Evolutionary conservation across 2,329 filamentous ascomycete species (phyloP).

Genomic region (Mollisiaceae sp.): DNA sequence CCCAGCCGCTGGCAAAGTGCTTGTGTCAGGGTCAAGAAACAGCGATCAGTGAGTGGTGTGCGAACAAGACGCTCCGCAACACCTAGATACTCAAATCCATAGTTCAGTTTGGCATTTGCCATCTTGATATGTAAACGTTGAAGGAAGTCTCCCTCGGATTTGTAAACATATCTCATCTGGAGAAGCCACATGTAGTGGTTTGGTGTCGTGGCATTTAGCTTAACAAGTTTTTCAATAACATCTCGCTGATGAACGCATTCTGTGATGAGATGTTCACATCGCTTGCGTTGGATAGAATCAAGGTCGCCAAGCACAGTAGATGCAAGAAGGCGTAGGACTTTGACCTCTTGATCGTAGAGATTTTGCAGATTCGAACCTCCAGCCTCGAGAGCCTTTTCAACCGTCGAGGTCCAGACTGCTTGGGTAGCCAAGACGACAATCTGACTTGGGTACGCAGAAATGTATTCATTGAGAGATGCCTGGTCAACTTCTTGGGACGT

Average conservation of each 20-base stretch:
- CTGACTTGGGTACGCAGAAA: conserved; percentile 85
- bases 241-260: conserved; percentile 99
- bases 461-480: conserved; percentile 76
- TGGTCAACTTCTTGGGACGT: conserved; percentile 72
- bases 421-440: conserved; percentile 95
- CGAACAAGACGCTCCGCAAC: conserved; percentile 95
- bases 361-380: conserved; percentile 72
- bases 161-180: conserved; percentile 96
- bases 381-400: conserved; percentile 75
- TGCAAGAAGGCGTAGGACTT: conserved; percentile 84
- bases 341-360: conserved; percentile 82
- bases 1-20: conserved; percentile 93
- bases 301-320: conserved; percentile 89
- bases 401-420: conserved; percentile 88
- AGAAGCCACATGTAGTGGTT: conserved; percentile 92
- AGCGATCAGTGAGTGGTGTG: conserved; percentile 95
- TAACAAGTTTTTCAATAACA: conserved; percentile 83
- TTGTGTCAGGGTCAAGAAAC: conserved; percentile 97
- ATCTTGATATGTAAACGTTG: conserved; percentile 90
- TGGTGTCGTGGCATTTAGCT: conserved; percentile 73
- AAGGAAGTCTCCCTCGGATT: conserved; percentile 77
- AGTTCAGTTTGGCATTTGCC: conserved; percentile 94
- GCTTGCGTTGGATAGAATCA: conserved; percentile 85
- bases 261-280: conserved; percentile 98
- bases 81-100: conserved; percentile 97